Conservation (phyloP, 106 monocot species). For the Dioscorea alata region DNA sequence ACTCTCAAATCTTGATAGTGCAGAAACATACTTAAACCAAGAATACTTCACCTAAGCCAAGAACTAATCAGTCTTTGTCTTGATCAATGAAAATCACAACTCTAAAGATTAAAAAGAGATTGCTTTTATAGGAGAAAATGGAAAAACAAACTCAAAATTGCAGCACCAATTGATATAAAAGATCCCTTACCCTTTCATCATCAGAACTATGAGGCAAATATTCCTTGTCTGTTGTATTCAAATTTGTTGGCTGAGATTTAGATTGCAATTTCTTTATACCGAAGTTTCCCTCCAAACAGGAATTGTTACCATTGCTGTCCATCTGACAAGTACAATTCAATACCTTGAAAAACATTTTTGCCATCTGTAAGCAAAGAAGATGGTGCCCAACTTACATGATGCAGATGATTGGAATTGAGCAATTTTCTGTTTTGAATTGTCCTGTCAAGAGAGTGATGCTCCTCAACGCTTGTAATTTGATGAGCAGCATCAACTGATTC, state of each 20-base stretch:
- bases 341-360: neutral
- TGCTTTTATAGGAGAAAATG: too few relatives aligned
- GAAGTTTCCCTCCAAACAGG: constrained; percentile 5
- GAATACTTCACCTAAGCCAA: too few relatives aligned
- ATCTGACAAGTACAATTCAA: constrained; percentile 20
- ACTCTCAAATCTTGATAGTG: too few relatives aligned
- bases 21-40: too few relatives aligned
- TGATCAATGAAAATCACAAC: too few relatives aligned
- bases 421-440: constrained; percentile 3
- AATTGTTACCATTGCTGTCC: constrained; percentile 30
- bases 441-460: neutral
- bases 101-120: too few relatives aligned
- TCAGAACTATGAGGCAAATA: constrained; percentile 16
- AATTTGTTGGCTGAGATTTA: constrained; percentile 12
- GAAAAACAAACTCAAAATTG: too few relatives aligned
- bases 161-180: neutral
- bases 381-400: constrained; percentile 24
- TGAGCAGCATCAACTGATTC: constrained; percentile 11
- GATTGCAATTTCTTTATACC: constrained; percentile 9
- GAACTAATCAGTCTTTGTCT: too few relatives aligned
- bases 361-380: neutral
- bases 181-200: constrained; percentile 50
- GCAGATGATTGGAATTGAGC: constrained; percentile 8
- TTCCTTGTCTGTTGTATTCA: constrained; percentile 10
- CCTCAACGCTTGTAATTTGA: constrained; percentile 11